Evolutionary conservation across 495 filamentous ascomycete species (phyloP), one percentile per base, ranked within the genome.

Genomic region (Lichenothelia convexa): DNA sequence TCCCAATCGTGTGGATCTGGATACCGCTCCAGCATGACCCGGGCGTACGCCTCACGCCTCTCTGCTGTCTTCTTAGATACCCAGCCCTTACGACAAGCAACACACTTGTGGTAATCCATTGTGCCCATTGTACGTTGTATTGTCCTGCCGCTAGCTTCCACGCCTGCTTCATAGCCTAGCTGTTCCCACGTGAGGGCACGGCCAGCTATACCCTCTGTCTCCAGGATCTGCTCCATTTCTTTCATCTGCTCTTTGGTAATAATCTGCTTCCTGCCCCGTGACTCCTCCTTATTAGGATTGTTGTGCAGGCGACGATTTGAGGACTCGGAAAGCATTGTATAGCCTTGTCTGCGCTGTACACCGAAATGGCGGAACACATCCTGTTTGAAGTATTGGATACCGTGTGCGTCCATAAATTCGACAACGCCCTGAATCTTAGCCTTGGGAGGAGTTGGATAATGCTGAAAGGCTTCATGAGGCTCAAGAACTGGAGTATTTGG

Each of bases 31-130:
- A 33, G 9, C 8, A 8, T 11, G 3, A 33, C 8, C 8, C 16
- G 31, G 3, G 11, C 29, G 3, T 23, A 44, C 21, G 21, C 30
- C 1, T 12, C 12, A 18, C 40, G 16, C 23, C n/a, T 38, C 21
- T 30, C 6, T 19, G 21, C 8, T 6, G 21, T 4, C 11, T 24
- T 18, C 36, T 21, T 8, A 18, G 26, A n/a, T 17, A 43, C 40
- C 42, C 24, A 44, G 11, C 27, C 26, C 17, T 30, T 34, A 24
- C n/a, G 19, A 34, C 42, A 44, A 7, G 40, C 38, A 15, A 44
- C 3, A 21, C 42, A 44, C 30, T 44, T 43, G 30, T 43, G 38
- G 32, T 43, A 44, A n/a, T 44, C 39, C 30, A 34, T 44, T 6
- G 11, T 17, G 6, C 18, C 8, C 6, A 32, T 33, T 12, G 13